phyloP scores from a whole-genome alignment of 129 eudicot genomes.

The Solidago caesia region DNA sequence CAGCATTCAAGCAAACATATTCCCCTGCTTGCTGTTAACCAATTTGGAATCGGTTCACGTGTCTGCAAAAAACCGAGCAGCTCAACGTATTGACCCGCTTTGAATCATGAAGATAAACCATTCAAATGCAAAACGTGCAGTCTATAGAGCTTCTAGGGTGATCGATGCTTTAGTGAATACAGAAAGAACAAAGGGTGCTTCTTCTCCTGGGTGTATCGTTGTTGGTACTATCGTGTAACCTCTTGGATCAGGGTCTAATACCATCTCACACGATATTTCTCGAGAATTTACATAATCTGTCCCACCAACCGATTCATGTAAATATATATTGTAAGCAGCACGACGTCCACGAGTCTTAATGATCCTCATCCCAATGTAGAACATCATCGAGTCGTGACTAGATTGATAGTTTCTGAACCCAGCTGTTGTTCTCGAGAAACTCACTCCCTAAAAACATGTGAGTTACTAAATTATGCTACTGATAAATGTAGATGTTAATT shows the following conservation, averaged over 20 bases:
- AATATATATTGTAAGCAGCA: conserved; percentile 85
- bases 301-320: conserved; percentile 98
- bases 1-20: background rate
- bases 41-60: conserved; percentile 14
- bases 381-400: conserved; percentile 95
- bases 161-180: conserved; percentile 94
- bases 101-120: conserved; percentile 20
- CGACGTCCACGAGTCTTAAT: conserved; percentile 99
- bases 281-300: conserved; percentile 98
- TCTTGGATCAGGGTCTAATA: conserved; percentile 90
- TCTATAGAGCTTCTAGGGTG: conserved; percentile 76
- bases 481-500: background rate
- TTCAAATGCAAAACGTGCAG: conserved; percentile 15
- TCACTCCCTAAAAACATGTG: conserved; percentile 68
- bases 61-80: background rate
- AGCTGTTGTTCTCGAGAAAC: conserved; percentile 94
- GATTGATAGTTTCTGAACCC: conserved; percentile 96
- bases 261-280: conserved; percentile 99
- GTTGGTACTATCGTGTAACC: conserved; percentile 99
- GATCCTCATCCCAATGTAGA: conserved; percentile 96
- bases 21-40: conserved; percentile 18
- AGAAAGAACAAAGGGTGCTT: conserved; percentile 99
- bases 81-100: background rate
- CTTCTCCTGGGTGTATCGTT: conserved; percentile 98
- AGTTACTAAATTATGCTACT: background rate